phyloP scores from a whole-genome alignment of 176 grass and related monocot species.

The Carex pumila region DNA sequence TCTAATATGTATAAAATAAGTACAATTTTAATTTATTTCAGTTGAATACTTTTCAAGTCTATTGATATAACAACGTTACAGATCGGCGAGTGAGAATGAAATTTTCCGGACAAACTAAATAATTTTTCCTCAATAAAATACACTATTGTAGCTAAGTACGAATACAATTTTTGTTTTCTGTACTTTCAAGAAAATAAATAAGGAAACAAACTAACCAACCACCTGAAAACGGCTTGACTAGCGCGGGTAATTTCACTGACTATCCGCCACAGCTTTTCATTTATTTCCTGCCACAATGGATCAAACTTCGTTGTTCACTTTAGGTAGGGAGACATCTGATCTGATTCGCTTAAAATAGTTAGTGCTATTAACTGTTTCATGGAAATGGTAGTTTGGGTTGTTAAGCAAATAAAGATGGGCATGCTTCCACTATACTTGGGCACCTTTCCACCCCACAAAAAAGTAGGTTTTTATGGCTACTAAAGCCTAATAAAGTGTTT shows the following conservation, averaged over 20 bases:
- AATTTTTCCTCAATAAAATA: not conserved
- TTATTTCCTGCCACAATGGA: not conserved
- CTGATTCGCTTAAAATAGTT: not conserved
- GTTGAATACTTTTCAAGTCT: too few species aligned
- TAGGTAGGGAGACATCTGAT: not conserved
- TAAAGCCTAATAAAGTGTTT: not conserved
- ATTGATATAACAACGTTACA: too few species aligned
- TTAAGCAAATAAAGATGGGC: conserved; percentile 16
- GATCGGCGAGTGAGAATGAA: too few species aligned
- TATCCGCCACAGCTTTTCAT: not conserved
- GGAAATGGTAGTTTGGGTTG: conserved; percentile 16
- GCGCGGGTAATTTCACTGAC: not conserved
- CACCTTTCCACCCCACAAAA: not conserved
- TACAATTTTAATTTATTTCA: too few species aligned
- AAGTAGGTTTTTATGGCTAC: not conserved
- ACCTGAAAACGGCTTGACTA: not conserved
- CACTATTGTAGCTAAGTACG: not conserved
- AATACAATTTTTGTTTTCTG: not conserved
- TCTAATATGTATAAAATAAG: too few species aligned
- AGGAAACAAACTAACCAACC: not conserved
- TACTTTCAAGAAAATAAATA: not conserved
- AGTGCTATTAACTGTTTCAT: not conserved
- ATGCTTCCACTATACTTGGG: conserved; percentile 15
- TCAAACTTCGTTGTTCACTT: not conserved
- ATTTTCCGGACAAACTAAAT: not conserved